Evolutionary conservation across 176 grass and related monocot species (phyloP).

Genomic region (Secale cereale): DNA sequence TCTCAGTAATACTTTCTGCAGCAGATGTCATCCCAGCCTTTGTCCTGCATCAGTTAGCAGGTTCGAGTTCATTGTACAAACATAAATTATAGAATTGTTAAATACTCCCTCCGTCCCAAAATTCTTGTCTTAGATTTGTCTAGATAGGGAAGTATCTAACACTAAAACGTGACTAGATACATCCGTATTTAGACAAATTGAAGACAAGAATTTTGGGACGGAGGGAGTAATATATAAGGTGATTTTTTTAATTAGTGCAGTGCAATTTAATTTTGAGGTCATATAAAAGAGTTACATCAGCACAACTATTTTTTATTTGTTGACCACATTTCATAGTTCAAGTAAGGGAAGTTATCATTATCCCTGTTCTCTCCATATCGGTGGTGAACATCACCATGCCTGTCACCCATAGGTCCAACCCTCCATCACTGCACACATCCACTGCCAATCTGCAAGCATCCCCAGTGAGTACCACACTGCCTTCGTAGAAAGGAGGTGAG

Average conservation of each 20-base stretch:
- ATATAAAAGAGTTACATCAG: background rate
- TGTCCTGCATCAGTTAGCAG: slow-evolving; percentile 46
- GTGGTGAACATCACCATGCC: background rate
- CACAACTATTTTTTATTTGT: background rate
- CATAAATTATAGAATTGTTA: background rate
- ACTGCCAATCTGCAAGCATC: background rate
- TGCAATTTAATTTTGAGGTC: background rate
- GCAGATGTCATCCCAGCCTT: slow-evolving; percentile 86
- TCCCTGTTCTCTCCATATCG: background rate
- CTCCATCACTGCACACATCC: background rate
- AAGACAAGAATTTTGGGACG: too few relatives aligned
- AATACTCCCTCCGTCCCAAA: too few relatives aligned
- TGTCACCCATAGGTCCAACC: background rate
- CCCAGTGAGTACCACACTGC: too few relatives aligned
- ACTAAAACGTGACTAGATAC: too few relatives aligned
- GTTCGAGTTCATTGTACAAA: background rate
- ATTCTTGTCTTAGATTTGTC: too few relatives aligned
- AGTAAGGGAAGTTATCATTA: background rate
- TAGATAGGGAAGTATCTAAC: too few relatives aligned
- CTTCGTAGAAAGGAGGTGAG: too few relatives aligned
- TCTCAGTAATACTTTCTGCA: slow-evolving; percentile 90
- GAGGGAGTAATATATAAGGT: background rate
- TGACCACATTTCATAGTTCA: background rate
- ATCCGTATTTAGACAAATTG: too few relatives aligned
- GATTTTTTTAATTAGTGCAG: background rate